Evolutionary conservation across 2,329 filamentous ascomycete species (phyloP), one percentile per base, ranked within the genome.

Genomic region (Fusarium equiseti): DNA sequence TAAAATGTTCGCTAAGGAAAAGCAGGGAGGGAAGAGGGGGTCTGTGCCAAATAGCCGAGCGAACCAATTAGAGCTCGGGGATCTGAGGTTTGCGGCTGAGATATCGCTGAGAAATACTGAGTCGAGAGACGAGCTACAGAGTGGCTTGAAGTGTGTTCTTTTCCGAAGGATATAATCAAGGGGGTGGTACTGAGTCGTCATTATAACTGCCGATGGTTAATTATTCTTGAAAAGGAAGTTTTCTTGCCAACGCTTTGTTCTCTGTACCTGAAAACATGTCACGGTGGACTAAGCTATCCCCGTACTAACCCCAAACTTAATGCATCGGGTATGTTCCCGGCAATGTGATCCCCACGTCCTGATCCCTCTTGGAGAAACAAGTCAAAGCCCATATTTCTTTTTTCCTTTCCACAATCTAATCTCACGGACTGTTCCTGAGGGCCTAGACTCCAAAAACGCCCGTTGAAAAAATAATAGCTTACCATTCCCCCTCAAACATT

Each of bases 31-130:
- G 12, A 10, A 42, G 49, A 52, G 49, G 32, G 49, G 49, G 49
- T 53, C 50, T 43, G 50, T 53, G n/a, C 45, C 22, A 29, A 16
- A 38, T 66, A 66, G 69, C 72, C 72, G 72, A 74, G 18, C 9
- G 29, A 40, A 26, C 72, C 66, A 74, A 54, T 74, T 27, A 51
- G 6, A 18, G 16, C 3, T 15, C 42, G 20, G 20, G 51, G 13
- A 16, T 32, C 44, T 60, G 44, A 32, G 9, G 0, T 40, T 29
- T 31, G 44, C 43, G 44, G 35, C n/a, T 61, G n/a, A 20, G 38
- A 18, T 24, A 35, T 52, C 18, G 22, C 18, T 20, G 29, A 16
- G 6, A 26, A 20, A 22, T n/a, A 15, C 24, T 48, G 35, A 48
- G 27, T 38, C 26, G 32, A 26, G 18, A 15, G 16, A 27, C 26